These are phyloP conservation scores for Colletotrichum filicis DNA, from an alignment of 2,329 filamentous ascomycete species.

Conservation along the genomic window DNA sequence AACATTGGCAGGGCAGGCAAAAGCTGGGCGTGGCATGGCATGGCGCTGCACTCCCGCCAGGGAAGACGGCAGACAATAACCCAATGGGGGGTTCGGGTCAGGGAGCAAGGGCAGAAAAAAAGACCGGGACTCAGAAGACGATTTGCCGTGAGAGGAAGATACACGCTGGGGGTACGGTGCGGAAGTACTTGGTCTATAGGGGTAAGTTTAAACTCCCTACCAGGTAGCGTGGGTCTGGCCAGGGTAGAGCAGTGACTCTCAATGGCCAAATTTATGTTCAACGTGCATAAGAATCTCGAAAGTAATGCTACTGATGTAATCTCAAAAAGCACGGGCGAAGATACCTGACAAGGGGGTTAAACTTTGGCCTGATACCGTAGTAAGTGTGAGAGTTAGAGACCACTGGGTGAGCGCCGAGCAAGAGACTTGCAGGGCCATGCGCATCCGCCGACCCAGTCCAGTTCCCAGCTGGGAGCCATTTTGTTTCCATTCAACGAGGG, in stretches of 20 bases:
- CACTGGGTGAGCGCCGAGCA: slow-evolving; percentile 15
- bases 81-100: slow-evolving; percentile 1
- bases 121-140: slow-evolving; percentile 7
- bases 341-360: too few relatives aligned
- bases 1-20: not conserved
- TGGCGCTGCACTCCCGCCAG: slow-evolving; percentile 11
- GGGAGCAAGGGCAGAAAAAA: slow-evolving; percentile 2
- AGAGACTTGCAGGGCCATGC: slow-evolving; percentile 14
- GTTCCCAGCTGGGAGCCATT: not conserved
- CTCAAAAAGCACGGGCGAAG: too few relatives aligned
- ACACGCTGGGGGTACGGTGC: not conserved
- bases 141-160: not conserved
- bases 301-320: too few relatives aligned
- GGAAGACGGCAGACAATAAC: slow-evolving; percentile 13
- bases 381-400: not conserved
- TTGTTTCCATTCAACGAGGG: not conserved
- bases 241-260: too few relatives aligned
- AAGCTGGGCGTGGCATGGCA: slow-evolving; percentile 10
- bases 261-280: too few relatives aligned
- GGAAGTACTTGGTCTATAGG: too few relatives aligned
- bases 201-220: too few relatives aligned
- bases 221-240: too few relatives aligned
- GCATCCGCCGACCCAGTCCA: slow-evolving; percentile 5
- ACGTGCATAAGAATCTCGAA: too few relatives aligned
- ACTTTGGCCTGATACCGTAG: too few relatives aligned